These are phyloP conservation scores for Phytophthora quininea DNA, from an alignment of 352 stramenopile genomes.

Conservation along the genomic window DNA sequence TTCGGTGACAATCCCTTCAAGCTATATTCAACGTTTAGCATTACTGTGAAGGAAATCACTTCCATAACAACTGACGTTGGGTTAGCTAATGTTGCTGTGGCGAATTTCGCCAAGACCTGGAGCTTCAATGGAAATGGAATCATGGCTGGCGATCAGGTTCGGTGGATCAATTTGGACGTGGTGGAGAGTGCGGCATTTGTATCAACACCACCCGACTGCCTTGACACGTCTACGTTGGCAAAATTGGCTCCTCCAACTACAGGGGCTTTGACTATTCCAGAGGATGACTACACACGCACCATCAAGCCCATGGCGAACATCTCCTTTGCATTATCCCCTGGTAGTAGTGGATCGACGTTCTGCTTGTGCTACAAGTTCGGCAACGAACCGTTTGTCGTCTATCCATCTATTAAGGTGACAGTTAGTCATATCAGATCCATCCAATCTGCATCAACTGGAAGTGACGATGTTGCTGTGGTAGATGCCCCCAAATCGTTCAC, in stretches of 20 bases:
- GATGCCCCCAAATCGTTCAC: slow-evolving; percentile 55
- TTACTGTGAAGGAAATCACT: slow-evolving; percentile 62
- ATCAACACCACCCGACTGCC: slow-evolving; percentile 41
- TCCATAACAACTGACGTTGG: slow-evolving; percentile 40
- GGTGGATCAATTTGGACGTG: slow-evolving; percentile 54
- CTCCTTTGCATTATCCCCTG: slow-evolving; percentile 43
- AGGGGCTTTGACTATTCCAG: slow-evolving; percentile 22
- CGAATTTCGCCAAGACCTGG: slow-evolving; percentile 61
- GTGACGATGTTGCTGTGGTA: slow-evolving; percentile 52
- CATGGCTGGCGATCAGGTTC: slow-evolving; percentile 45
- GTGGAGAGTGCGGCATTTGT: slow-evolving; percentile 36
- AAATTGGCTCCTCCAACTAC: slow-evolving; percentile 20
- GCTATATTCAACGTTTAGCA: slow-evolving; percentile 48
- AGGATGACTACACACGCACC: slow-evolving; percentile 55
- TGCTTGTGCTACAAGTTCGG: slow-evolving; percentile 77
- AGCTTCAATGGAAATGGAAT: slow-evolving; percentile 52
- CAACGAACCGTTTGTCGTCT: slow-evolving; percentile 64
- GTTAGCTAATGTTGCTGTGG: slow-evolving; percentile 46
- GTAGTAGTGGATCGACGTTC: slow-evolving; percentile 56
- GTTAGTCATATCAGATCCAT: slow-evolving; percentile 53
- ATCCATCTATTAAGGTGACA: slow-evolving; percentile 46
- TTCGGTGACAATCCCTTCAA: slow-evolving; percentile 76
- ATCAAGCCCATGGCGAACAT: slow-evolving; percentile 20
- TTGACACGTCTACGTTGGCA: slow-evolving; percentile 42
- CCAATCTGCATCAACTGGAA: slow-evolving; percentile 29